These are phyloP conservation scores for Albatrellus sp. DNA, from an alignment of 1,284 basidiomycete genomes.

Conservation along the genomic window DNA sequence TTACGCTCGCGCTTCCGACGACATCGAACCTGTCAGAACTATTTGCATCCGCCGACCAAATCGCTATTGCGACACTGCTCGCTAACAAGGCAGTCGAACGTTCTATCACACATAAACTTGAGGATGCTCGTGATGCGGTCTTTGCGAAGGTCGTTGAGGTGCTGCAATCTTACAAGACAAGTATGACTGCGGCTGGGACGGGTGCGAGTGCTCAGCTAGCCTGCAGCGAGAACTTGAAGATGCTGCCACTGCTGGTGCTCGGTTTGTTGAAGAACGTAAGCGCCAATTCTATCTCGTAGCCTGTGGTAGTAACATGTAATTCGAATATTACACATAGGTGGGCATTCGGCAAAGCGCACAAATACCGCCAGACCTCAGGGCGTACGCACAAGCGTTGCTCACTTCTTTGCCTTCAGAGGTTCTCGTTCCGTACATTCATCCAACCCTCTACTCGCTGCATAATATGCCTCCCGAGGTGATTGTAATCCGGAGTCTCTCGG, in stretches of 20 bases:
- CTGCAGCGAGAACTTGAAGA: constrained; percentile 86
- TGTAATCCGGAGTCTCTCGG: constrained; percentile 9
- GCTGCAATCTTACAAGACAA: constrained; percentile 86
- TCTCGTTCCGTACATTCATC: constrained; percentile 89
- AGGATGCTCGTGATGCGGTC: constrained; percentile 88
- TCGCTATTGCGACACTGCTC: constrained; percentile 81
- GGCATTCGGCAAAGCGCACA: constrained; percentile 91
- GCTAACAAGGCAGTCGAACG: constrained; percentile 98
- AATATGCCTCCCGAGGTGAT: constrained; percentile 89
- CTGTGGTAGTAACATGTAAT: constrained; percentile 4
- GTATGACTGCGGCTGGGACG: constrained; percentile 88
- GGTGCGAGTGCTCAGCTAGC: constrained; percentile 93
- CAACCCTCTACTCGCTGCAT: constrained; percentile 91
- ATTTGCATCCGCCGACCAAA: constrained; percentile 90
- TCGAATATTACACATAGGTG: constrained; percentile 36
- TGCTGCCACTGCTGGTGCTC: constrained; percentile 83
- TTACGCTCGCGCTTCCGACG: constrained; percentile 88
- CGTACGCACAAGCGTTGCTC: constrained; percentile 89
- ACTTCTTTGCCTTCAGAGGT: constrained; percentile 87
- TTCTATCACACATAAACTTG: constrained; percentile 80
- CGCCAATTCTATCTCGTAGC: constrained; percentile 6
- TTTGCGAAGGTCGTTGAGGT: constrained; percentile 89
- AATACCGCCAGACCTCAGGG: constrained; percentile 91
- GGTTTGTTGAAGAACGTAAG: constrained; percentile 89
- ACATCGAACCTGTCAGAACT: constrained; percentile 90